These are phyloP conservation scores for Taxillus chinensis DNA, from an alignment of 164 flowering plant genomes.

Conservation along the genomic window DNA sequence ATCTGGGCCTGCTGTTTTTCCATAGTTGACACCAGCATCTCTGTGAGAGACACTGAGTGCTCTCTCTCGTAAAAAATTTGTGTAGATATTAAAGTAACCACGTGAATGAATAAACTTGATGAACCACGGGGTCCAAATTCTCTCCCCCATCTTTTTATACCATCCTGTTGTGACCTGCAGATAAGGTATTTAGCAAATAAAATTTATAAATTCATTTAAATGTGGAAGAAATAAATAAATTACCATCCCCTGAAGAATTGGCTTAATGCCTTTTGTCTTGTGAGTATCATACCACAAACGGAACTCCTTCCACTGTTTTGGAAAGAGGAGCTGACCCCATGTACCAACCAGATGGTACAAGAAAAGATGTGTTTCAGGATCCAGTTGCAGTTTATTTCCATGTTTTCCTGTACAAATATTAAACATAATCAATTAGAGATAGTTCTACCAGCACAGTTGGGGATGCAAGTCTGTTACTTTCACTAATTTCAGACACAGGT, in stretches of 20 bases:
- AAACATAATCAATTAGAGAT: constrained; percentile 2
- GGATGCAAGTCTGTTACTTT: not conserved
- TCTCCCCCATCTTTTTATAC: constrained; percentile 93
- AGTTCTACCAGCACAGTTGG: not conserved
- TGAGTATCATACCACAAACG: constrained; percentile 86
- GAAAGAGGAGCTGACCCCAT: constrained; percentile 99
- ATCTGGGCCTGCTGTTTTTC: constrained; percentile 94
- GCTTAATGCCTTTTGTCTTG: constrained; percentile 73
- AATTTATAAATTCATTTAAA: not conserved
- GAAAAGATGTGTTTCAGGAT: constrained; percentile 48
- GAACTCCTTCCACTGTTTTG: constrained; percentile 97
- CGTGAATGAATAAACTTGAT: constrained; percentile 79
- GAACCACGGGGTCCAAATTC: constrained; percentile 99
- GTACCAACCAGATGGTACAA: constrained; percentile 95
- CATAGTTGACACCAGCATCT: constrained; percentile 94
- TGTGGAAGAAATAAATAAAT: not conserved
- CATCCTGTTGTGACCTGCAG: constrained; percentile 86
- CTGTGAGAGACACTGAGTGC: constrained; percentile 87
- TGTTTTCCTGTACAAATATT: constrained; percentile 57
- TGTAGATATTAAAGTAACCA: constrained; percentile 82
- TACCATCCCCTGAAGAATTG: constrained; percentile 91
- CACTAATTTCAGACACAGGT: too few species aligned
- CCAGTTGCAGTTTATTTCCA: constrained; percentile 79
- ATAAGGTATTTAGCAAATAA: not conserved
- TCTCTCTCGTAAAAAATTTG: constrained; percentile 62